Conservation (phyloP, 2,329 filamentous ascomycete species). For the Neopestalotiopsis rosae region DNA sequence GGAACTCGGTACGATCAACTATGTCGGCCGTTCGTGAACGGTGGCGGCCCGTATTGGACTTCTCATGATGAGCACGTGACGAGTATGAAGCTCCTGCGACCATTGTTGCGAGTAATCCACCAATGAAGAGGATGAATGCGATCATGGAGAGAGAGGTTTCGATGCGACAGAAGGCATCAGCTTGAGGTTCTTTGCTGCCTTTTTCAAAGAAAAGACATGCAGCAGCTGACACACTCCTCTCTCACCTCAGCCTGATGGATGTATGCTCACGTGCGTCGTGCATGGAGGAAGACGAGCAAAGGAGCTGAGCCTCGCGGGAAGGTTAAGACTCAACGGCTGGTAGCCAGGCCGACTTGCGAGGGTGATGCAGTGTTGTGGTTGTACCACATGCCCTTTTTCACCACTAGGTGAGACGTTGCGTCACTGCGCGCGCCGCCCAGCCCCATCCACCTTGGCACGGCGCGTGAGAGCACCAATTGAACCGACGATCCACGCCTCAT, state of each 20-base stretch:
- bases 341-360: not conserved
- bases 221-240: not conserved
- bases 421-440: too few relatives aligned
- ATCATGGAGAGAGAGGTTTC: not conserved
- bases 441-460: too few relatives aligned
- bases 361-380: not conserved
- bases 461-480: too few relatives aligned
- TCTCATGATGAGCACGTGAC: not conserved
- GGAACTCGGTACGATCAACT: slow-evolving; percentile 52
- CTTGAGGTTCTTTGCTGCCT: not conserved
- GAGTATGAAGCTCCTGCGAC: not conserved
- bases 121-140: not conserved
- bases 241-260: not conserved
- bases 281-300: not conserved
- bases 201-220: not conserved
- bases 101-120: not conserved
- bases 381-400: too few relatives aligned
- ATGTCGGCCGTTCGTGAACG: slow-evolving; percentile 4
- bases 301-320: not conserved
- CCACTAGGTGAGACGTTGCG: too few relatives aligned
- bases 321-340: not conserved
- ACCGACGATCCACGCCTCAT: too few relatives aligned
- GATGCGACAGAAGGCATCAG: not conserved
- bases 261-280: not conserved
- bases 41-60: slow-evolving; percentile 11